A percentile compares a stretch with the other conserved stretches of the same genome.
These are phyloP conservation scores for Diaporthe helianthi DNA, from an alignment of 2,329 filamentous ascomycete genomes.

Conservation along the genomic window DNA sequence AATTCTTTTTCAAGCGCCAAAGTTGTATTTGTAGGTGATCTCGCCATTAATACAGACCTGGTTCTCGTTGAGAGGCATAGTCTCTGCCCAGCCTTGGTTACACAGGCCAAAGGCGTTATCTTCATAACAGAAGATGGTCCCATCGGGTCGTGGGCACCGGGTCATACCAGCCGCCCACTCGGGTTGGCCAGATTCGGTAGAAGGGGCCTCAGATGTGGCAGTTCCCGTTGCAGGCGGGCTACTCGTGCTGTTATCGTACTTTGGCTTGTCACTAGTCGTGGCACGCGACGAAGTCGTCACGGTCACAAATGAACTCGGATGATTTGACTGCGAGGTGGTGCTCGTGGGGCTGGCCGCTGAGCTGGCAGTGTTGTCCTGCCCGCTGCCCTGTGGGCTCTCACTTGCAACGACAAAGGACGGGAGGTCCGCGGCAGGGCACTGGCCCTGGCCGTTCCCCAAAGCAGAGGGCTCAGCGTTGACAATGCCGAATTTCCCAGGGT, in stretches of 20 bases:
- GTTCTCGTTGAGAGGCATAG: neutral
- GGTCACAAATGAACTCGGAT: neutral
- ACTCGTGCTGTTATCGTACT: neutral
- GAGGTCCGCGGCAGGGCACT: neutral
- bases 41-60: neutral
- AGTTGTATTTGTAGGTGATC: neutral
- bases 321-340: neutral
- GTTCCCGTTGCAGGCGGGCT: neutral
- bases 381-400: neutral
- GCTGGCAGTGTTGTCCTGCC: neutral
- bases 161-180: neutral
- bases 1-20: neutral
- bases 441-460: neutral
- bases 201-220: neutral
- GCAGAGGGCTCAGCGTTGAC: constrained; percentile 2
- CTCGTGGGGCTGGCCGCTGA: neutral
- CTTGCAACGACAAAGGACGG: constrained; percentile 3
- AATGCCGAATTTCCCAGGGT: constrained; percentile 52
- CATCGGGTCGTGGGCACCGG: neutral
- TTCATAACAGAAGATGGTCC: neutral
- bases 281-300: neutral
- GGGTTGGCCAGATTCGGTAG: neutral
- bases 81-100: neutral
- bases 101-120: neutral
- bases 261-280: neutral